Conservation (phyloP, 2,329 filamentous ascomycete species). For the Macroventuria anomochaeta region DNA sequence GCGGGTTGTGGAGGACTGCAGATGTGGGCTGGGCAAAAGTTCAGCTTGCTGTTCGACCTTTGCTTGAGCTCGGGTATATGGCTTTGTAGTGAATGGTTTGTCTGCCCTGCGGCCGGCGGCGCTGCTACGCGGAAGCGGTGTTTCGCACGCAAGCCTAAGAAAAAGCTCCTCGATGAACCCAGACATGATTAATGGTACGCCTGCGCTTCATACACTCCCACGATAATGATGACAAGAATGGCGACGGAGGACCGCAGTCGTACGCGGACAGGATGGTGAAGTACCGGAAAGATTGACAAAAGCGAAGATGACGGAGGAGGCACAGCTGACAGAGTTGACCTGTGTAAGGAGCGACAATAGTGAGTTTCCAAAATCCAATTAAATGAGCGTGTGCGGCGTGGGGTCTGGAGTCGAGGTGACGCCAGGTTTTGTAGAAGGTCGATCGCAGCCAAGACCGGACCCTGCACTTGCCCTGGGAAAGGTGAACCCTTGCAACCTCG, state of each 20-base stretch:
- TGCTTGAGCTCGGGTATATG: slow-evolving; percentile 4
- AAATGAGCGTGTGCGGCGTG: slow-evolving; percentile 1
- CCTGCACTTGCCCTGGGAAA: slow-evolving; percentile 1
- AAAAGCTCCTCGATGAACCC: slow-evolving; percentile 9
- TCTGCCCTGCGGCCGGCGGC: neutral
- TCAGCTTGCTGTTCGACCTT: slow-evolving; percentile 1
- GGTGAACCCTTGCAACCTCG: neutral
- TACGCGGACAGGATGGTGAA: slow-evolving; percentile 1
- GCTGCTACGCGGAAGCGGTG: slow-evolving; percentile 13
- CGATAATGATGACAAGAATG: neutral
- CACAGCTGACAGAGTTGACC: neutral
- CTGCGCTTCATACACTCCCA: neutral
- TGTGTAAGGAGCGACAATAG: neutral
- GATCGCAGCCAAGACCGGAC: slow-evolving; percentile 6
- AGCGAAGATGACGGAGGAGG: neutral
- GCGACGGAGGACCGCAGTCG: neutral
- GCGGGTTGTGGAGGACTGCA: neutral
- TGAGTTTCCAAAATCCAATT: neutral
- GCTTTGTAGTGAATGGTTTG: neutral
- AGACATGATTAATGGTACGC: slow-evolving; percentile 1
- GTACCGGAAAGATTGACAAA: neutral
- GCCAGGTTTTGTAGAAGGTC: neutral
- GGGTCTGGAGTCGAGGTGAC: slow-evolving; percentile 8
- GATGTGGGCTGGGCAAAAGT: too few species aligned
- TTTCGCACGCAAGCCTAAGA: slow-evolving; percentile 15